These are phyloP conservation scores for Deinandra increscens DNA, from an alignment of 129 eudicot species.

Conservation along the genomic window DNA sequence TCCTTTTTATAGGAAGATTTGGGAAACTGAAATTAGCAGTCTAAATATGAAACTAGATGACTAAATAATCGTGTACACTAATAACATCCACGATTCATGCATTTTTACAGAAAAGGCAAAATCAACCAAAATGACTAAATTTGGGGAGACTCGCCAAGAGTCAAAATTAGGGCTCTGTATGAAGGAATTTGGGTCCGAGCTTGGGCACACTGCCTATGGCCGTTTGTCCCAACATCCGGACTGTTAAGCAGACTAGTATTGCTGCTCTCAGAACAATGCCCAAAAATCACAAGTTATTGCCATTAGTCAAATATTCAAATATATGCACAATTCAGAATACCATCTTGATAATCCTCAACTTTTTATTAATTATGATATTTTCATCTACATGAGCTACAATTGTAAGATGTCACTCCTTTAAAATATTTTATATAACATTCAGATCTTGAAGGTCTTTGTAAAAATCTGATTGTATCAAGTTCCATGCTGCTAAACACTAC, in stretches of 20 bases:
- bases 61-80: not conserved
- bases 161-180: not conserved
- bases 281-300: not conserved
- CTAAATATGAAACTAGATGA: not conserved
- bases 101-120: not conserved
- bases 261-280: not conserved
- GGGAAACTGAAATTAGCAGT: not conserved
- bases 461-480: not conserved
- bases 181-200: not conserved
- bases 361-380: not conserved
- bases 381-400: conserved; percentile 1
- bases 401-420: no score
- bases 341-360: not conserved
- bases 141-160: not conserved
- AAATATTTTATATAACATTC: no score
- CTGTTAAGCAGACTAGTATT: not conserved
- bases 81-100: not conserved
- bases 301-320: not conserved
- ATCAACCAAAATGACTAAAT: not conserved
- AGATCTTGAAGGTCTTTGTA: no score
- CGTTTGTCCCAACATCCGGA: not conserved
- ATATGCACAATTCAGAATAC: not conserved
- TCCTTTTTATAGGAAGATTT: not conserved
- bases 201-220: not conserved
- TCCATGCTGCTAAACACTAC: not conserved